Evolutionary conservation across 139 green algal species (phyloP).

Genomic region (Ostreobium quekettii): DNA sequence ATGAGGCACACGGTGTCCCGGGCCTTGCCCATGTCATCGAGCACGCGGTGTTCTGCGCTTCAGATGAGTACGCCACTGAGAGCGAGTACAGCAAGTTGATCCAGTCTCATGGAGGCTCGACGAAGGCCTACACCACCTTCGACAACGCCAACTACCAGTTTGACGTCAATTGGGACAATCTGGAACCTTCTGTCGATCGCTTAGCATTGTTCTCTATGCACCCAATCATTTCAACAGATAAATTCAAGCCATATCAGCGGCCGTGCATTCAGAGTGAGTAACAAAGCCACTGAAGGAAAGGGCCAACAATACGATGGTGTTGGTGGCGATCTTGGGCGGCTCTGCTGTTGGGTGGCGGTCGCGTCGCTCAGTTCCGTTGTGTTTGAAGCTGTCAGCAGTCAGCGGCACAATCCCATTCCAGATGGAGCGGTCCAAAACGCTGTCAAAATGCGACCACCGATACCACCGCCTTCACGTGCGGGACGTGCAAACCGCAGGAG

Average conservation of each 20-base stretch:
- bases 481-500: slow-evolving; percentile 41
- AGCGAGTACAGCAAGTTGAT: slow-evolving; percentile 65
- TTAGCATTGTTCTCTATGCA: slow-evolving; percentile 82
- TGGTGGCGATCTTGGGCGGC: neutral
- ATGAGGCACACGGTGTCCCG: slow-evolving; percentile 28
- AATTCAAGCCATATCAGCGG: slow-evolving; percentile 70
- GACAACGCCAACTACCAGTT: slow-evolving; percentile 88
- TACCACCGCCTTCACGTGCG: neutral
- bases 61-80: slow-evolving; percentile 66
- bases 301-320: neutral
- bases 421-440: slow-evolving; percentile 69
- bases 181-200: slow-evolving; percentile 64
- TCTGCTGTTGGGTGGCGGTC: neutral
- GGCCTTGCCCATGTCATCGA: slow-evolving; percentile 81
- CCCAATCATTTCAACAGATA: slow-evolving; percentile 60
- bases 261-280: slow-evolving; percentile 57
- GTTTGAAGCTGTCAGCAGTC: neutral
- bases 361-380: neutral
- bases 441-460: slow-evolving; percentile 54
- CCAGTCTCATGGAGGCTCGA: slow-evolving; percentile 61
- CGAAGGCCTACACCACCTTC: slow-evolving; percentile 77
- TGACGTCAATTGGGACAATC: slow-evolving; percentile 64
- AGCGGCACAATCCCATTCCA: neutral
- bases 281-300: neutral
- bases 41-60: slow-evolving; percentile 90